A percentile compares a stretch with the other conserved stretches of the same genome.
phyloP scores from a whole-genome alignment of 768 basidiomycete species.

The Pleurotus tuoliensis region DNA sequence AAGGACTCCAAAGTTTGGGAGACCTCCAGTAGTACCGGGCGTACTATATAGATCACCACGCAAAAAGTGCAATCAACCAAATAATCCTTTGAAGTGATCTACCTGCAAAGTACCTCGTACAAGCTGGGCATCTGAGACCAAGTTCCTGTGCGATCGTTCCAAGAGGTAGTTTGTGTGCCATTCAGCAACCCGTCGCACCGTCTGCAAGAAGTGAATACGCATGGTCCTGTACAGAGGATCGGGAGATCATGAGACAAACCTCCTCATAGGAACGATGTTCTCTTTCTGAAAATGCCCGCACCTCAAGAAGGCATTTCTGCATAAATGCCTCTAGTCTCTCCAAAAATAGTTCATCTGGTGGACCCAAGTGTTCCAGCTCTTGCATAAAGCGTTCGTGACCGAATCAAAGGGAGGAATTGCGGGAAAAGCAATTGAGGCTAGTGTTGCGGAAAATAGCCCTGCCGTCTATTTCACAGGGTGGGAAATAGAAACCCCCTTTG shows the following conservation, averaged over 20 bases:
- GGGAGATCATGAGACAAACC: constrained; percentile 32
- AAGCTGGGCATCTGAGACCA: background rate
- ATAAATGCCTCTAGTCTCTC: constrained; percentile 65
- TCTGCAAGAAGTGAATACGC: constrained; percentile 29
- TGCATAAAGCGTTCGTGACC: constrained; percentile 28
- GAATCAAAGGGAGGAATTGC: background rate
- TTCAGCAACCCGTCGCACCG: constrained; percentile 54
- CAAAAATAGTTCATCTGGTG: constrained; percentile 51
- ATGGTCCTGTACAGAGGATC: constrained; percentile 6
- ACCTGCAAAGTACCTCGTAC: constrained; percentile 8
- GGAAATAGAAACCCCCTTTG: too few relatives aligned
- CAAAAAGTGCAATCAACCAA: background rate
- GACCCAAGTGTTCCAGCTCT: constrained; percentile 20
- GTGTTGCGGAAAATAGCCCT: too few relatives aligned
- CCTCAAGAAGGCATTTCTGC: constrained; percentile 51
- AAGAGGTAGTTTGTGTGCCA: constrained; percentile 62
- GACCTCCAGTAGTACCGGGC: constrained; percentile 40
- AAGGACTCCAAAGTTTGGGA: constrained; percentile 56
- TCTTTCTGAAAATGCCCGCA: constrained; percentile 57
- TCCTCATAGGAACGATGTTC: constrained; percentile 58
- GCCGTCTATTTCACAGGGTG: too few relatives aligned
- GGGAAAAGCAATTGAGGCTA: background rate
- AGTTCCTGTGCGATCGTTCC: constrained; percentile 16
- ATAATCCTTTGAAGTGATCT: background rate
- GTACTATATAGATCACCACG: constrained; percentile 31